Evolutionary conservation across 2,329 filamentous ascomycete species (phyloP).

Genomic region (Colletotrichum eleusines): DNA sequence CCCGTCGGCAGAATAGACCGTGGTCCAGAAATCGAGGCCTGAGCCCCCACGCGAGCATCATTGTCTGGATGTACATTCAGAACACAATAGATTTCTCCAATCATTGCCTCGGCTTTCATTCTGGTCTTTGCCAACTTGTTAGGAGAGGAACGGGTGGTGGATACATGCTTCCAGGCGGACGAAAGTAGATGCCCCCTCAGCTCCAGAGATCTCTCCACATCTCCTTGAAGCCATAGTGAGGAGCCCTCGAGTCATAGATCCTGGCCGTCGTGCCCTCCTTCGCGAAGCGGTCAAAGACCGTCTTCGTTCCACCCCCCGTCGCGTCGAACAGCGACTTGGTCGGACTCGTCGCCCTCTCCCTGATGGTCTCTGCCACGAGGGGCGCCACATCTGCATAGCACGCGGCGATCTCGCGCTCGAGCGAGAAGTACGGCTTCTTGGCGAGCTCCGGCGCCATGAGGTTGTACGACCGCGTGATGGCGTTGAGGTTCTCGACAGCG

Average conservation of each 20-base stretch:
- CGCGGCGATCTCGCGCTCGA: conserved; percentile 82
- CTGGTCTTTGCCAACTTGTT: not conserved
- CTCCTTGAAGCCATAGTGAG: conserved; percentile 87
- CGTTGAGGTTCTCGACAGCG: conserved; percentile 82
- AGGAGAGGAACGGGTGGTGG: not conserved
- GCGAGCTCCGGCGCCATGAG: conserved; percentile 92
- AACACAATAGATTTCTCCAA: no score
- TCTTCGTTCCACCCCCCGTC: conserved; percentile 52
- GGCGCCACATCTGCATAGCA: conserved; percentile 93
- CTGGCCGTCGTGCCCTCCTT: conserved; percentile 64
- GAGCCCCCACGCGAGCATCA: not conserved
- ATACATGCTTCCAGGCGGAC: not conserved
- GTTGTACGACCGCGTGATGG: conserved; percentile 88
- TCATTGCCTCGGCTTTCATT: not conserved
- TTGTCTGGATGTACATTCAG: not conserved
- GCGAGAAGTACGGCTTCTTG: conserved; percentile 90
- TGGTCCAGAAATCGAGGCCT: not conserved
- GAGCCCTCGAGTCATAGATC: conserved; percentile 79
- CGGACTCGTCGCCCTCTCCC: conserved; percentile 70
- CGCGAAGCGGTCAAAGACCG: conserved; percentile 72
- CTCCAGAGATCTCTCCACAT: conserved; percentile 87
- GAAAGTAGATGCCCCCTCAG: not conserved
- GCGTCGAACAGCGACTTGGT: conserved; percentile 50
- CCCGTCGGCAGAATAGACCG: not conserved
- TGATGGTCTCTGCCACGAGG: conserved; percentile 77